phyloP scores from a whole-genome alignment of 345 rosid genomes.

The Eucalyptus cloeziana region DNA sequence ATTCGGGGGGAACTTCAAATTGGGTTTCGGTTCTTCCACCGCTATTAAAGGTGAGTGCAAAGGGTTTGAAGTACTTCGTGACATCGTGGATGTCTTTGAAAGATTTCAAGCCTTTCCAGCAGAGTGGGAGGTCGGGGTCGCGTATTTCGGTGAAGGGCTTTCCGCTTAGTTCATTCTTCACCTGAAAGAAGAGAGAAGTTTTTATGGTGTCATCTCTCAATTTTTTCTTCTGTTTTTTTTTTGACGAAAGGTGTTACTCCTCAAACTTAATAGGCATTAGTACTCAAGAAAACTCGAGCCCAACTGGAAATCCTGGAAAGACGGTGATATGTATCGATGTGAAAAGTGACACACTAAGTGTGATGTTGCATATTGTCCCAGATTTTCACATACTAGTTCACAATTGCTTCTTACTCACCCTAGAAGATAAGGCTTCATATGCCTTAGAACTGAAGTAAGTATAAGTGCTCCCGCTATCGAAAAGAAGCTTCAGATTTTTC shows the following conservation, averaged over 20 bases:
- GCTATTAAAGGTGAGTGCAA: neutral
- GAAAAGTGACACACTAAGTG: neutral
- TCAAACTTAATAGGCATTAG: neutral
- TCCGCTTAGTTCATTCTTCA: slow-evolving; percentile 31
- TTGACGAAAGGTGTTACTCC: neutral
- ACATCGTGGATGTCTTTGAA: slow-evolving; percentile 55
- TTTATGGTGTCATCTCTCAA: neutral
- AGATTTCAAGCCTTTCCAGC: slow-evolving; percentile 82
- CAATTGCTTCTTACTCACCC: slow-evolving; percentile 30
- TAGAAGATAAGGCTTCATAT: slow-evolving; percentile 28
- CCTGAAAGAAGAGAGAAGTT: slow-evolving; percentile 7
- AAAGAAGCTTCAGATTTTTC: slow-evolving; percentile 29
- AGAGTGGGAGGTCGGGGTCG: slow-evolving; percentile 59
- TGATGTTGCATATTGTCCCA: neutral
- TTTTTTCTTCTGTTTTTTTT: too few relatives aligned
- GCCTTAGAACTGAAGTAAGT: slow-evolving; percentile 63
- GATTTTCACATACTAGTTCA: neutral
- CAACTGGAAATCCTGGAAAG: neutral
- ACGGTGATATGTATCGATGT: neutral
- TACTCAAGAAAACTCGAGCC: neutral
- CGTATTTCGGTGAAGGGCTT: slow-evolving; percentile 44
- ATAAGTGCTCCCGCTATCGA: slow-evolving; percentile 94
- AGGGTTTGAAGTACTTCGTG: slow-evolving; percentile 62
- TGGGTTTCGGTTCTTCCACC: slow-evolving; percentile 33
- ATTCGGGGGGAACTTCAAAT: slow-evolving; percentile 61